Evolutionary conservation across 2,329 filamentous ascomycete species (phyloP), one percentile per base, ranked within the genome.

Genomic region (Apiospora hydei): DNA sequence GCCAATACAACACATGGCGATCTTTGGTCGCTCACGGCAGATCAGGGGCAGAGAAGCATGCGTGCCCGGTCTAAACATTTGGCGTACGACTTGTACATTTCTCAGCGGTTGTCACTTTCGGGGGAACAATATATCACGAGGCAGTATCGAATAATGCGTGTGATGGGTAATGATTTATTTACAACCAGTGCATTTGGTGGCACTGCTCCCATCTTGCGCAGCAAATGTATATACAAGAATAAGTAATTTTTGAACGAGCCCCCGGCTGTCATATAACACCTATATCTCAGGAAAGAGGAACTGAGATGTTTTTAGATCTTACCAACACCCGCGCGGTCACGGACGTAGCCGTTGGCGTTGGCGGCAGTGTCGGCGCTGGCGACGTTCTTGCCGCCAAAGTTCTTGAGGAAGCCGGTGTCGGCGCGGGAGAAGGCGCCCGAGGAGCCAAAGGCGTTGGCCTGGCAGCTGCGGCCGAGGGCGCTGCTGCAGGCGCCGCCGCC

Each of bases 381-480:
- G 44, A 73, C 70, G 70, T 73, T 73, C 72, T 73, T 73, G 70
- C 72, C 72, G 46, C 64, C 34, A 41, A 73, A 73, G 70, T 73
- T 70, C 53, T 43, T 47, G 41, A 73, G 64, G 70, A 73, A 73
- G 68, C 44, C 46, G 24, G 72, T 73, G 70, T 70, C 68, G 67
- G 68, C 41, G 47, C 67, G 64, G 26, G 30, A 41, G 67, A 73
- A 73, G 70, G 44, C n/a, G 41, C 72, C 72, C 26, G 72, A 73
- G 68, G 44, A 67, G 67, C 70, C 70, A 18, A 73, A 71, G 47
- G 70, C 70, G 68, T 73, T 73, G 57, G 47, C 47, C 53, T 69
- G 49, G 68, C 72, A 73, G 67, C 26, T 69, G 53, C 72, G 70
- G 70, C 72, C 72, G 41, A 73, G 70, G 68, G 64, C 71, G 68